Evolutionary conservation across 2,329 filamentous ascomycete species (phyloP), one percentile per base, ranked within the genome.

Genomic region (Colletotrichum truncatum): DNA sequence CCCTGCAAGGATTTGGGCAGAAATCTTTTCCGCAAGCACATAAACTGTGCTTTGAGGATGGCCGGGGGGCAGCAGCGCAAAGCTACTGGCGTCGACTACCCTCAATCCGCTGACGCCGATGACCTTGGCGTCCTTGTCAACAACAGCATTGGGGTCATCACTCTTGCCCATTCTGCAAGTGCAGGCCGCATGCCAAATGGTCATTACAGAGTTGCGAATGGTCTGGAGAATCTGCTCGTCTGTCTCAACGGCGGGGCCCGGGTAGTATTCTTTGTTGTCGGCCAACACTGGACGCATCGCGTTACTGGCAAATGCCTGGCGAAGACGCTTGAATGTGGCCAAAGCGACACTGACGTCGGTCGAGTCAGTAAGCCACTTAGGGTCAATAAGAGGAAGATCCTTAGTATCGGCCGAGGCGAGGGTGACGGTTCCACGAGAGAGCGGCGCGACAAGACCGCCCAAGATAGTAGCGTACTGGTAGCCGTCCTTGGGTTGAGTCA

Each of bases 101-200:
- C 76, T 69, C 48, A 78, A 58, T 1, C 73, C 70, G 2, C 69
- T 55, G 4, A 78, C 73, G 7, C 75, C 74, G 28, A 70, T 67
- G 7, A 77, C 76, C 39, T 69, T 69, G 3, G 73, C 73, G 26
- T 72, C 66, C 21, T 65, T 67, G 46, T 77, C 75, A 14, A 77
- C 71, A n/a, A 76, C 75, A 14, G 75, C 73, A 34, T 68, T 63
- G n/a, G 67, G 65, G 56, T 77, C 75, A 11, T 68, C 68, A 2
- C 43, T 45, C 53, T 70, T 72, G 3, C 87, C 87, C 70, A 89
- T 89, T 0, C 84, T 79, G 57, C 81, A 84, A 1, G 85, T 86
- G 57, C 83, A 84, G 0, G 80, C 83, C 2, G 84, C 82, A 71
- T 89, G 87, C 56, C 56, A 65, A 67, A 88, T 86, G 0, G 84